These are phyloP conservation scores for Echeveria elegans DNA, from an alignment of 164 flowering plant species.

Conservation along the genomic window DNA sequence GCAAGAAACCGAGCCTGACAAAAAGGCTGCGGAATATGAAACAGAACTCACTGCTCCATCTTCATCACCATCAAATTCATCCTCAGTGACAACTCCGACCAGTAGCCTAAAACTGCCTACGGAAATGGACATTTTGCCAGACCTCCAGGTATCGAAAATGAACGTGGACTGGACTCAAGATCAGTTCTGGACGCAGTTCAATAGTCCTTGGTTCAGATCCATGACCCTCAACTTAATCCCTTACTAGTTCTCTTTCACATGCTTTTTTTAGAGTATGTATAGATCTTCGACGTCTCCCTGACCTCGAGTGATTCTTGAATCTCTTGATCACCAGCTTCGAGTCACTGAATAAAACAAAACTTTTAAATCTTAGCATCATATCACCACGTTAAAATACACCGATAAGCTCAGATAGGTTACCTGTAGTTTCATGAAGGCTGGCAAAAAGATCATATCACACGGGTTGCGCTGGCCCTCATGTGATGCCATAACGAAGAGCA, in stretches of 20 bases:
- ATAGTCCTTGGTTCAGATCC: conserved; percentile 61
- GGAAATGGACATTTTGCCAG: conserved; percentile 29
- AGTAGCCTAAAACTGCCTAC: conserved; percentile 12
- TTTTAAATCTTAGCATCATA: neutral
- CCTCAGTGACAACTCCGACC: conserved; percentile 1
- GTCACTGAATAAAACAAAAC: neutral
- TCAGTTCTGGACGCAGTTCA: conserved; percentile 30
- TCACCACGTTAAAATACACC: neutral
- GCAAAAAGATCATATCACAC: neutral
- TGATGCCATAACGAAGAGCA: neutral
- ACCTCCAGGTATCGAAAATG: conserved; percentile 54
- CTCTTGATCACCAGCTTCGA: neutral
- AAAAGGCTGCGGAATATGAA: conserved; percentile 7
- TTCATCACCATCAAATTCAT: neutral
- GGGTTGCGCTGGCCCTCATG: neutral
- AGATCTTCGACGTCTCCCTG: neutral
- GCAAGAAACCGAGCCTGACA: conserved; percentile 18
- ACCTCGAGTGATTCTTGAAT: neutral
- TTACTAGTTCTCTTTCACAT: neutral
- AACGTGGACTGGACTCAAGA: conserved; percentile 59
- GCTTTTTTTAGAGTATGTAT: neutral
- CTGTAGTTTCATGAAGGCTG: neutral
- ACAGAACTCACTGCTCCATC: neutral
- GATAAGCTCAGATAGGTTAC: neutral
- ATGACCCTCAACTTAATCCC: conserved; percentile 18